Evolutionary conservation across 2,329 filamentous ascomycete species (phyloP).

Genomic region (Microdochium trichocladiopsis): DNA sequence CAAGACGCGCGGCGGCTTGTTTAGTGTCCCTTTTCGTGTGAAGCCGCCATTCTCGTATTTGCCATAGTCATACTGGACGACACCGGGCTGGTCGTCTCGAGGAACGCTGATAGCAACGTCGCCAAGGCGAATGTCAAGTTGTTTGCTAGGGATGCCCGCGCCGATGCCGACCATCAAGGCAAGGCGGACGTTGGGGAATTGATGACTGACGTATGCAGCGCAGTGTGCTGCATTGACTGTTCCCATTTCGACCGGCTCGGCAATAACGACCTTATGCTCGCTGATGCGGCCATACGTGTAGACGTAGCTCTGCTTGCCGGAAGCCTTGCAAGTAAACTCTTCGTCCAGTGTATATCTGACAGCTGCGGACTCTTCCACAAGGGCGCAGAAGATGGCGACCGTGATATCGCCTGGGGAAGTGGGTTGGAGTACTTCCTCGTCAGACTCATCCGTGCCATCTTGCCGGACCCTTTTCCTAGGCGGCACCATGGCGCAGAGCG

Average conservation of each 20-base stretch:
- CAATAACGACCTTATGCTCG: slow-evolving; percentile 6
- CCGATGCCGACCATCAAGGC: slow-evolving; percentile 6
- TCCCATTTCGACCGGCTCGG: slow-evolving; percentile 4
- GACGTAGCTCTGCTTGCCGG: slow-evolving; percentile 2
- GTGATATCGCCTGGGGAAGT: slow-evolving; percentile 4
- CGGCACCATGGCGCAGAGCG: not conserved
- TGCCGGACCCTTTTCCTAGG: not conserved
- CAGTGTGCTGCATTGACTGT: slow-evolving; percentile 4
- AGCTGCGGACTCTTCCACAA: slow-evolving; percentile 4
- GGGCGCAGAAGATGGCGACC: slow-evolving; percentile 7
- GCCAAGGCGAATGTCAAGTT: slow-evolving; percentile 3
- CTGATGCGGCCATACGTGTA: slow-evolving; percentile 5
- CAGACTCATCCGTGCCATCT: not conserved
- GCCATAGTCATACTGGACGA: slow-evolving; percentile 5
- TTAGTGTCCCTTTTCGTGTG: slow-evolving; percentile 3
- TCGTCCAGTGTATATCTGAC: slow-evolving; percentile 5
- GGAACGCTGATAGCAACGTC: slow-evolving; percentile 6
- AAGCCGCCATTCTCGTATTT: slow-evolving; percentile 1
- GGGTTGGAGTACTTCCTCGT: not conserved
- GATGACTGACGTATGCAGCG: not conserved
- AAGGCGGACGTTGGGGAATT: slow-evolving; percentile 3
- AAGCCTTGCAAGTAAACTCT: slow-evolving; percentile 2
- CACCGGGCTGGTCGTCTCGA: not conserved
- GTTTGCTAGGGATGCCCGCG: slow-evolving; percentile 4
- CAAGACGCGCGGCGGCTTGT: slow-evolving; percentile 4